These are phyloP conservation scores for Pisolithus thermaeus DNA, from an alignment of 1,284 basidiomycete genomes.

Conservation along the genomic window DNA sequence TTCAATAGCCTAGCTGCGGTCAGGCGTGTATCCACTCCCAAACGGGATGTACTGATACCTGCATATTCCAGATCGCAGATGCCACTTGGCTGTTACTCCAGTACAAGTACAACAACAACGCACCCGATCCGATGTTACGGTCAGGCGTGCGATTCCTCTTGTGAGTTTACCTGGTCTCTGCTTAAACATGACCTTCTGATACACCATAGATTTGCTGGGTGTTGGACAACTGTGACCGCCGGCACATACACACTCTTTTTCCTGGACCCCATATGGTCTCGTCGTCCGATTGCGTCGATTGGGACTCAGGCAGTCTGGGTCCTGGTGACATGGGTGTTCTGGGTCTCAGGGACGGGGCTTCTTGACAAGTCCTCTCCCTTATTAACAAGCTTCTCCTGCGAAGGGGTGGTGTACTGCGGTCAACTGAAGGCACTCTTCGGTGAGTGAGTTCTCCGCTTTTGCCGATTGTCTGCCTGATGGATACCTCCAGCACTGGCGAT, in stretches of 20 bases:
- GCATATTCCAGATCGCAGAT: conserved; percentile 38
- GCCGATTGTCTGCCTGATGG: conserved; percentile 8
- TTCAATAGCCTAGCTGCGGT: conserved; percentile 45
- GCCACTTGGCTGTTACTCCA: conserved; percentile 52
- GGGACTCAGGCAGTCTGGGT: conserved; percentile 53
- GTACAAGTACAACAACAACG: conserved; percentile 44
- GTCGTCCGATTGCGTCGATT: conserved; percentile 44
- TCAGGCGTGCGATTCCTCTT: conserved; percentile 40
- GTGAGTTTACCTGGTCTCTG: conserved; percentile 29
- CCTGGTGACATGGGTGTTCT: conserved; percentile 48
- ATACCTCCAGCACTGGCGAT: conserved; percentile 34
- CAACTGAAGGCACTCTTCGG: conserved; percentile 50
- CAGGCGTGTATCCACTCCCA: background rate
- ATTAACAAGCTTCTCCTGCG: conserved; percentile 32
- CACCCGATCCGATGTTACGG: conserved; percentile 37
- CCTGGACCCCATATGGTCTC: conserved; percentile 50
- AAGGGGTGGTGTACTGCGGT: conserved; percentile 43
- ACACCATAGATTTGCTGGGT: conserved; percentile 44
- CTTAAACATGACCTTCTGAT: conserved; percentile 5
- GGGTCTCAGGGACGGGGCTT: conserved; percentile 47
- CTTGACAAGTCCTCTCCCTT: conserved; percentile 43
- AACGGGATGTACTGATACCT: conserved; percentile 4
- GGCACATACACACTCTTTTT: conserved; percentile 48
- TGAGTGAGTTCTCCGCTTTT: conserved; percentile 15
- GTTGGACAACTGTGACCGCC: conserved; percentile 51